Percentiles rank a stretch among this genome's conserved stretches.
Conservation (phyloP, 495 filamentous ascomycete species). For the Penicillium goetzii region DNA sequence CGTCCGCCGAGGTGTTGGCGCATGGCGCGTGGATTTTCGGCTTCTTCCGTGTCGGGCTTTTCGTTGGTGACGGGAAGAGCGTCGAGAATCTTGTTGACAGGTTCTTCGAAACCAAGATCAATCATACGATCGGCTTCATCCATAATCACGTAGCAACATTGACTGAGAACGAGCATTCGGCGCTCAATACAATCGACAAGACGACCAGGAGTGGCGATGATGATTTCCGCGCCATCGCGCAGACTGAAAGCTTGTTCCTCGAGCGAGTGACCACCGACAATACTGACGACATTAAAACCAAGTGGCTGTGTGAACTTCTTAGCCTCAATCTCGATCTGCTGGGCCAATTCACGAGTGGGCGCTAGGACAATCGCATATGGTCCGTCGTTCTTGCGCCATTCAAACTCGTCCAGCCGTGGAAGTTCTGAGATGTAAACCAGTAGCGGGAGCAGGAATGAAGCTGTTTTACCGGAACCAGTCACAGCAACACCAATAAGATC, state of each 20-base stretch:
- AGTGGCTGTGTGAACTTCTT: constrained; percentile 90
- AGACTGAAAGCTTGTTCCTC: constrained; percentile 94
- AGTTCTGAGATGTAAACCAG: constrained; percentile 97
- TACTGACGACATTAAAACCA: constrained; percentile 93
- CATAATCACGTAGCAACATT: constrained; percentile 98
- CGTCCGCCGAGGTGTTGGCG: constrained; percentile 77
- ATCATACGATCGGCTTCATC: constrained; percentile 99
- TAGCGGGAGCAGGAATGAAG: constrained; percentile 89
- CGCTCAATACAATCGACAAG: constrained; percentile 96
- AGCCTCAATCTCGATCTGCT: constrained; percentile 96
- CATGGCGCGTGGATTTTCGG: constrained; percentile 86
- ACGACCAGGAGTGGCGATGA: constrained; percentile 97
- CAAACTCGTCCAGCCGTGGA: constrained; percentile 79
- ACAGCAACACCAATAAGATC: constrained; percentile 98
- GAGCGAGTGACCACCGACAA: constrained; percentile 93
- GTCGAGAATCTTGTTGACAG: constrained; percentile 96
- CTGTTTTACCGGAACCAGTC: constrained; percentile 98
- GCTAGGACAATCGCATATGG: constrained; percentile 96
- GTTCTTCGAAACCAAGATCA: constrained; percentile 96
- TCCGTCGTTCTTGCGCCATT: constrained; percentile 83
- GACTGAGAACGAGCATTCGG: constrained; percentile 84
- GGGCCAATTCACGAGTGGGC: constrained; percentile 96
- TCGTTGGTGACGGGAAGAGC: constrained; percentile 94
- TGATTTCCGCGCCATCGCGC: constrained; percentile 96
- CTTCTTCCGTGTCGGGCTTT: constrained; percentile 94